A percentile compares a stretch with the other conserved stretches of the same genome.
These are phyloP conservation scores for Rhododendron griersonianum DNA, from an alignment of 148 eudicot genomes.

Conservation along the genomic window DNA sequence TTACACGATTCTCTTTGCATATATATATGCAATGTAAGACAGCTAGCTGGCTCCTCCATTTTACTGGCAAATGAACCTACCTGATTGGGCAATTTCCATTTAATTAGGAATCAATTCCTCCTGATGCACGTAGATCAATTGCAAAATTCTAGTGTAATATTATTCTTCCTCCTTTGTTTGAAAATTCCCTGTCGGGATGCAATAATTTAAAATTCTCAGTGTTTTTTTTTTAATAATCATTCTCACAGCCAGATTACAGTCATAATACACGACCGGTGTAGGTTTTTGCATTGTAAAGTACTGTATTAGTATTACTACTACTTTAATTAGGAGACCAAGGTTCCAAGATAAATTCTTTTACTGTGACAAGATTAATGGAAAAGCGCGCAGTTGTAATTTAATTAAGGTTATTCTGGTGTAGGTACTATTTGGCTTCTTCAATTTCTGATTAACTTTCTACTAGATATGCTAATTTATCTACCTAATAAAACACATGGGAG, in stretches of 20 bases:
- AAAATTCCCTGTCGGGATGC: neutral
- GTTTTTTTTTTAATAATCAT: too few relatives aligned
- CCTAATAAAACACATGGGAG: too few relatives aligned
- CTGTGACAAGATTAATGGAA: neutral
- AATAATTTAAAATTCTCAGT: constrained; percentile 5
- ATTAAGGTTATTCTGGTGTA: neutral
- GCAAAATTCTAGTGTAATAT: neutral
- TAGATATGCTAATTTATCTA: too few relatives aligned
- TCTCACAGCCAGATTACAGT: too few relatives aligned
- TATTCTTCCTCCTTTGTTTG: neutral
- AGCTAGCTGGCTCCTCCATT: neutral
- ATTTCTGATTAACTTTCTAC: too few relatives aligned
- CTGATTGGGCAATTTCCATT: neutral
- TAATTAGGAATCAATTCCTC: neutral
- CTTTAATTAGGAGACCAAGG: neutral
- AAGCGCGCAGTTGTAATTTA: neutral
- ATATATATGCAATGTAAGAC: neutral
- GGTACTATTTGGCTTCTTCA: neutral
- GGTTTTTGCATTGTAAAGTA: neutral
- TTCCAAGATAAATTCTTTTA: neutral
- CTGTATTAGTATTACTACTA: neutral
- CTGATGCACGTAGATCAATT: neutral
- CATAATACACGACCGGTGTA: neutral
- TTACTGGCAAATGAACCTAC: neutral
- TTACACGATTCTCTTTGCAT: neutral